Evolutionary conservation across 208 protist genomes (phyloP).

Genomic region (Crithidia thermophila): DNA sequence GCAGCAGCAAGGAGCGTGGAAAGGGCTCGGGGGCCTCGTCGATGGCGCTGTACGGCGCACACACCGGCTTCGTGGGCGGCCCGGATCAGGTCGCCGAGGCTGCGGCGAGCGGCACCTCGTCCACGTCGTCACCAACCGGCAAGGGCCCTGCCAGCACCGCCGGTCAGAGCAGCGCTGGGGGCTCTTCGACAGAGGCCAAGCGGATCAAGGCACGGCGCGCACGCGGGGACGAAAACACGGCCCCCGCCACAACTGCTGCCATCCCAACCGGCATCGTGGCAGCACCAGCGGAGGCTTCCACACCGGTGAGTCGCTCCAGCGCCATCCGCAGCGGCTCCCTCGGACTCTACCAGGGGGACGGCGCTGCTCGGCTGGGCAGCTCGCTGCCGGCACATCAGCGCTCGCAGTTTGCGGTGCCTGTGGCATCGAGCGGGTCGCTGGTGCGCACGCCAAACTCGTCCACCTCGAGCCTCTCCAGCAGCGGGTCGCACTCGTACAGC

Average conservation of each 20-base stretch:
- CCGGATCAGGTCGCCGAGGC: neutral
- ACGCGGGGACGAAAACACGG: neutral
- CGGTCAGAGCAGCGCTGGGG: neutral
- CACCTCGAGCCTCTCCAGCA: constrained; percentile 5
- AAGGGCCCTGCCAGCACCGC: neutral
- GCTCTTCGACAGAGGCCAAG: neutral
- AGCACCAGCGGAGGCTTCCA: neutral
- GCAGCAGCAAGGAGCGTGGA: neutral
- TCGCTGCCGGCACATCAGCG: constrained; percentile 9
- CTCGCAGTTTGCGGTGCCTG: constrained; percentile 15
- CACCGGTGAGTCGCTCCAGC: neutral
- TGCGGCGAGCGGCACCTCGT: neutral
- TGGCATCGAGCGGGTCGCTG: neutral
- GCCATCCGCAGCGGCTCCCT: neutral
- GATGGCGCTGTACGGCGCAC: constrained; percentile 33
- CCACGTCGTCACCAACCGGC: neutral
- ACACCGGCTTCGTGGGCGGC: constrained; percentile 36
- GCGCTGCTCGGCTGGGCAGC: neutral
- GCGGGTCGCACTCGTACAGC: constrained; percentile 13
- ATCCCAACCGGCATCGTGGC: neutral
- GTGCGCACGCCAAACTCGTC: constrained; percentile 8
- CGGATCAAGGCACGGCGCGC: neutral
- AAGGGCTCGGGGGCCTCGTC: constrained; percentile 15
- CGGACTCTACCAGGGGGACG: neutral
- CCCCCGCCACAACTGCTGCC: neutral